Evolutionary conservation across 768 basidiomycete genomes (phyloP), one percentile per base, ranked within the genome.

Genomic region (Lyophyllum shimeji): DNA sequence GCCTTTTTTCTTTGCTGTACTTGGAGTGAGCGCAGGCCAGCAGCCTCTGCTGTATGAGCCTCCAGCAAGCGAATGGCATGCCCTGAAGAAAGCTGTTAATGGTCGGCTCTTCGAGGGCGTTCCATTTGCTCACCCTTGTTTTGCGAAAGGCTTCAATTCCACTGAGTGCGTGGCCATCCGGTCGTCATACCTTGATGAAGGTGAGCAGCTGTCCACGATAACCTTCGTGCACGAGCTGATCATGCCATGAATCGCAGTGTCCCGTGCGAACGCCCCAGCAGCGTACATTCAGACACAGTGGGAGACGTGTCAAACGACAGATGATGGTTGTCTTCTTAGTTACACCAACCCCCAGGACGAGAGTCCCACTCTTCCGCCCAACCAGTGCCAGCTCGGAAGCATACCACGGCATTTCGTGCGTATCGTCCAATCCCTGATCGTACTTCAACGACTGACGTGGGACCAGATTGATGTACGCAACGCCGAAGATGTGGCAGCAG

Each of bases 261-360:
- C 59, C 33, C 63, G 69, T 1, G 55, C 67, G 24, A 59, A 59
- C 23, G n/a, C 37, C 6, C 62, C 69, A 6, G 63, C 65, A 20
- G 70, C 61, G 4, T 74, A 71, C 52, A 71, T 73, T 27, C 68
- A 71, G 55, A 63, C 76, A 0, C 79, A 84, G 58, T 84, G 79
- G 80, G 83, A 83, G 57, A 80, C 79, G 1, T 86, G 84, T 63
- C 81, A 83, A 65, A 53, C 66, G 11, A 72, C 71, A 7, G 70
- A 73, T 7, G 71, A 76, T 15, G 73, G 75, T 33, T 85, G 84
- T 59, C 67, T 82, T 1, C 72, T 85, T 6, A 75, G 82, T 63
- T 78, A 60, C 53, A 56, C 60, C 7, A 50, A 70, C 39, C 70
- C 76, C 0, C 57, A 69, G 20, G 68, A 77, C 8, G 48, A 42